Base-by-base conservation (phyloP, 2,329 filamentous ascomycete genomes). In the Penicillium palitans region DNA sequence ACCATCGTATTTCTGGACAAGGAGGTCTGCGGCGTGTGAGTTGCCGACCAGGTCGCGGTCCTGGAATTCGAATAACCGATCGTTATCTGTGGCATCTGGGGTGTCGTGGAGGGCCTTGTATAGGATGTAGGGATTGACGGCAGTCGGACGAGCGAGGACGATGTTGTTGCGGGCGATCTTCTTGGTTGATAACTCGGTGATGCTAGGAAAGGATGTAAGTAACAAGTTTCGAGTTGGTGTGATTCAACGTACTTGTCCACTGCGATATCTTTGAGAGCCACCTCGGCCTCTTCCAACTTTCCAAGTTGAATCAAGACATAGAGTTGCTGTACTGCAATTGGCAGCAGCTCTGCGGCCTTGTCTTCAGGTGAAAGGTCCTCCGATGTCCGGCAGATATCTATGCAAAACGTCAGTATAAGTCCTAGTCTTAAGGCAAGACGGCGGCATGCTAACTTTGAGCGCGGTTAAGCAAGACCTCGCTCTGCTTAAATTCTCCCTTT, bases 131-230 rank as follows among this genome's bases (percentile, higher is more conserved):
- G 85, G 84, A 65, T 88, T 88, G 35, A 73, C 70, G 37, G 75
- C 68, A 27, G 76, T 69, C 37, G 77, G 74, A 7, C 77, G 76
- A 42, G 79, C 74, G 24, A 84, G 76, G 41, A 84, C 76, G 49
- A 78, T 75, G 71, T 87, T 88, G 58, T 85, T 83, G 61, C 83
- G 79, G n/a, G 83, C 84, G 59, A 88, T 81, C 63, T 82, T 81
- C 62, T 79, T 79, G 2, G 84, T 87, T 1, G 84, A 85, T 2
- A 80, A 68, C 64, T 88, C 86, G 17, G 82, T 70, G 52, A 87
- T 83, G 19, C 82, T 84, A 44, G 31, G 12, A 27, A 29, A 54
- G 45, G 62, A 50, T 46, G 64, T 50, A 59, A 57, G 48, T 58
- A 54, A 55, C 42, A 6, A 24, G 42, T 41, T 55, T 10, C 15